phyloP scores from a whole-genome alignment of 176 grass and related monocot species.

The Paspalum notatum region DNA sequence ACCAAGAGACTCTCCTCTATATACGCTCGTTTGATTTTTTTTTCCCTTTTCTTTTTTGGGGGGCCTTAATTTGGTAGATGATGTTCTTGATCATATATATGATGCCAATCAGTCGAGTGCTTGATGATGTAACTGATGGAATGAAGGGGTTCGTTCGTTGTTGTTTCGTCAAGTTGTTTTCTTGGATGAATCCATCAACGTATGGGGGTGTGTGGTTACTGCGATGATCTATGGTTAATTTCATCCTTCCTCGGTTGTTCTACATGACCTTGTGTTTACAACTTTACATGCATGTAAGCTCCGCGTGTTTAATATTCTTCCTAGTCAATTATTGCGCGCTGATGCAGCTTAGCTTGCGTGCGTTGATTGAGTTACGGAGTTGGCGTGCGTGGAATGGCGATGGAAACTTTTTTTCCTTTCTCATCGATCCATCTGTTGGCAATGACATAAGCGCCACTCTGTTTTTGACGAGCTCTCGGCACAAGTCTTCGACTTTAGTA shows the following conservation, averaged over 20 bases:
- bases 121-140: neutral
- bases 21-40: neutral
- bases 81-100: neutral
- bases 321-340: slow-evolving; percentile 25
- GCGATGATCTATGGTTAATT: neutral
- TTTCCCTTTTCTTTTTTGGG: neutral
- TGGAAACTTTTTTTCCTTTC: neutral
- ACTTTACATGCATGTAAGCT: neutral
- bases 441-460: neutral
- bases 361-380: neutral
- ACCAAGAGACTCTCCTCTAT: neutral
- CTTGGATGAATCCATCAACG: neutral
- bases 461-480: slow-evolving; percentile 21
- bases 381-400: slow-evolving; percentile 22
- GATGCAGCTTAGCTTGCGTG: slow-evolving; percentile 36
- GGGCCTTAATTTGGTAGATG: neutral
- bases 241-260: neutral
- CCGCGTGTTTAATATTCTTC: neutral
- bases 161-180: neutral
- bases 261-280: neutral
- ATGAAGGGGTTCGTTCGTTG: neutral
- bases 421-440: neutral
- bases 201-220: neutral
- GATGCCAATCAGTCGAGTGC: neutral
- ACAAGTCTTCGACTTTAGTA: neutral